Evolutionary conservation across 495 filamentous ascomycete species (phyloP), one percentile per base, ranked within the genome.

Genomic region (Penicillium alfredii): DNA sequence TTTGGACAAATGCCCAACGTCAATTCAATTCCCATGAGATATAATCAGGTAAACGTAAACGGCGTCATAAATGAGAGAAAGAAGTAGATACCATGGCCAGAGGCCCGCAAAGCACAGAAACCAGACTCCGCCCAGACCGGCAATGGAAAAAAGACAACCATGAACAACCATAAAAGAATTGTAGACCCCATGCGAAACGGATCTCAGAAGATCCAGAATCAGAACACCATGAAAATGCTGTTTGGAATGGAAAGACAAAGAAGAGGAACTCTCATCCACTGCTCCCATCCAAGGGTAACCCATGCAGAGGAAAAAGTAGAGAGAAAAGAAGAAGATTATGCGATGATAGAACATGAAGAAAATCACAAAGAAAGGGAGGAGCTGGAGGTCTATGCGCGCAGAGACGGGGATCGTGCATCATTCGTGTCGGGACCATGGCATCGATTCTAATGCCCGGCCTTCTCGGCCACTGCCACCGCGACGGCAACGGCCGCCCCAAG

Each of bases 401-500:
- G n/a, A n/a, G 13, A 35, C 16, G 32, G 35, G 17, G 15, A 17
- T 42, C 12, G 33, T 44, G 34, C 37, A 45, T 45, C 40, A 42
- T 21, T 45, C 45, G 19, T 45, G 13, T 42, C 30, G 8, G 28
- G 8, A 9, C 4, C 6, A 23, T n/a, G 20, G 12, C 35, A 33
- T 26, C 38, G 18, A 10, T 22, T 8, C 10, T 21, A 27, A 32
- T 42, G 28, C 30, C 35, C 40, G 9, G 44, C 20, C 19, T 47
- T 49, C 13, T 49, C 55, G 14, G 54, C 51, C 7, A 58, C 59
- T 2, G 63, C 50, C n/a, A 70, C 62, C 16, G 73, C 75, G 6
- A 69, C 74, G 4, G 76, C 71, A 28, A 79, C 76, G 0, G 69
- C 75, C 5, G 73, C 76, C 6, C 76, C 76, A 6, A 76, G 40